A percentile compares a stretch with the other conserved stretches of the same genome.
phyloP scores from a whole-genome alignment of 2,329 filamentous ascomycete genomes.

The Fusarium annulatum region DNA sequence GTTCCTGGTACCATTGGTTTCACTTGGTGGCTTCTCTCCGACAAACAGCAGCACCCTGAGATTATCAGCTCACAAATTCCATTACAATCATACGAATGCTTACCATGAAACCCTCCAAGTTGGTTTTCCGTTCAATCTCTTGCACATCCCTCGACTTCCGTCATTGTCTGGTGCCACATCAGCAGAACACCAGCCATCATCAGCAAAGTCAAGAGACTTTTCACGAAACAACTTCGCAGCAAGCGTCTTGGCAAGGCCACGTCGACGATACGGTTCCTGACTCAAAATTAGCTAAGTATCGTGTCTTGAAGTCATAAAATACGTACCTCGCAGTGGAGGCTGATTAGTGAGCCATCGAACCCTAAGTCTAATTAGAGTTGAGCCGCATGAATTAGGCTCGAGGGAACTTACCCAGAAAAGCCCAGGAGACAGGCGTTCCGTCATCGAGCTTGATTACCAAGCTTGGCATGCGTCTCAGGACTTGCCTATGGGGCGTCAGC shows the following conservation, averaged over 20 bases:
- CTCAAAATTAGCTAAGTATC: not conserved
- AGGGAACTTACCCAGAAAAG: slow-evolving; percentile 61
- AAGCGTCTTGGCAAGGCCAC: slow-evolving; percentile 71
- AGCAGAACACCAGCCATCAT: slow-evolving; percentile 67
- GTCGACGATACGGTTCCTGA: slow-evolving; percentile 66
- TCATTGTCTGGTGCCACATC: slow-evolving; percentile 72
- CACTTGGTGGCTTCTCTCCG: slow-evolving; percentile 7
- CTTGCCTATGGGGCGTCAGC: slow-evolving; percentile 49
- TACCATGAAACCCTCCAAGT: slow-evolving; percentile 71
- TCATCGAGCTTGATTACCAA: slow-evolving; percentile 58
- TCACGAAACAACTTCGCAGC: slow-evolving; percentile 68
- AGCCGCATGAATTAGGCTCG: not conserved
- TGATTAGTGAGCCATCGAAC: slow-evolving; percentile 69
- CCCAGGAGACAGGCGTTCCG: slow-evolving; percentile 70
- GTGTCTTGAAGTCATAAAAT: not conserved
- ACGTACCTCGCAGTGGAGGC: slow-evolving; percentile 67
- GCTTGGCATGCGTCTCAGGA: slow-evolving; percentile 58
- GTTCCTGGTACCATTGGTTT: slow-evolving; percentile 1
- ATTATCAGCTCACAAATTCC: not conserved
- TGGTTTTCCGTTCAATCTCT: slow-evolving; percentile 66
- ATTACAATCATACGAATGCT: slow-evolving; percentile 38
- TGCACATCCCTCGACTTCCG: slow-evolving; percentile 71
- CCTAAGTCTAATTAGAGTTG: slow-evolving; percentile 49
- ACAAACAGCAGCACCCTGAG: slow-evolving; percentile 39
- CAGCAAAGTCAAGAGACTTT: slow-evolving; percentile 56